Percentiles rank a stretch among this genome's conserved stretches.
These are phyloP conservation scores for Fraxinus floribunda DNA, from an alignment of 305 asterid species.

Conservation along the genomic window DNA sequence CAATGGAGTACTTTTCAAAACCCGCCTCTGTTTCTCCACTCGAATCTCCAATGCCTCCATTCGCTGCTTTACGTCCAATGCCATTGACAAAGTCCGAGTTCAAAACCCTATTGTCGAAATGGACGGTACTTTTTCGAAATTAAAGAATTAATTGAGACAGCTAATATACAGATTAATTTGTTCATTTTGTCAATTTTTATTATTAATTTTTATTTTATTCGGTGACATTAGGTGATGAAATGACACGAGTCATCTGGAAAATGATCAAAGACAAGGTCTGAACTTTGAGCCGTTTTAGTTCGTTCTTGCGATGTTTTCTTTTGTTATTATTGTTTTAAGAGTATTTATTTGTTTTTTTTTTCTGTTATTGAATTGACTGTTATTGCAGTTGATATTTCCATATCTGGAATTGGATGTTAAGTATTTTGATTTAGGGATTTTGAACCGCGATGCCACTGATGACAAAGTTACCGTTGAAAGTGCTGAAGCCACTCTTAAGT, in stretches of 20 bases:
- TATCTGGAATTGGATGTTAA: constrained; percentile 76
- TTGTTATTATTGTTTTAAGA: neutral
- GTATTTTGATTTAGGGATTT: constrained; percentile 77
- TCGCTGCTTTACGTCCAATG: constrained; percentile 58
- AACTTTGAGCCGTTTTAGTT: neutral
- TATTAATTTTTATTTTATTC: neutral
- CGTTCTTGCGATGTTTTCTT: neutral
- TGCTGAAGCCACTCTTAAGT: constrained; percentile 91
- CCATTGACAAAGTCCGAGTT: constrained; percentile 58
- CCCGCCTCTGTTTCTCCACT: constrained; percentile 26
- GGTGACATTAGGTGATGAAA: constrained; percentile 63
- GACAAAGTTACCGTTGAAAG: constrained; percentile 82
- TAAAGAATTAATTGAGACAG: neutral
- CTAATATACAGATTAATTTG: neutral
- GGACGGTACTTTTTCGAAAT: constrained; percentile 56
- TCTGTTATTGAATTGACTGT: neutral
- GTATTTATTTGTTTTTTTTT: neutral
- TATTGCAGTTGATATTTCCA: constrained; percentile 74
- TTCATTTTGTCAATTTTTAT: neutral
- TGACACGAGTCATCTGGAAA: constrained; percentile 89
- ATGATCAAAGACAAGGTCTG: constrained; percentile 84
- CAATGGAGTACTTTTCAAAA: constrained; percentile 27
- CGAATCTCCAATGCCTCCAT: constrained; percentile 40
- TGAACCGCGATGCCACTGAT: constrained; percentile 83
- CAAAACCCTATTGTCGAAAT: constrained; percentile 87